A percentile compares a stretch with the other conserved stretches of the same genome.
These are phyloP conservation scores for maize (Zea mays) DNA, from an alignment of 176 grass and related monocot genomes.

Conservation along the genomic window DNA sequence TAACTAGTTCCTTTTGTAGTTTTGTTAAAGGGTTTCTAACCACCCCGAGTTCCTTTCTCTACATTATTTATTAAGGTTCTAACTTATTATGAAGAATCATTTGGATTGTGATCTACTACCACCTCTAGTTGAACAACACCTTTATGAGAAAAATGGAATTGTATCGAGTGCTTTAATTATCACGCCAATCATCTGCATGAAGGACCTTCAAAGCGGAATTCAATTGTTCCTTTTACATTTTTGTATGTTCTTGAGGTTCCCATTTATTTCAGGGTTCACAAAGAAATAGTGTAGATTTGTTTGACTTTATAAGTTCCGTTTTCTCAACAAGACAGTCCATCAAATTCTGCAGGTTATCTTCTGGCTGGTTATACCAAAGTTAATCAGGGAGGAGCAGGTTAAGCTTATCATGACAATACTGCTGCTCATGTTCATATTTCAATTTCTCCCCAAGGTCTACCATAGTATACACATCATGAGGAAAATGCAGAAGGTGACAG, in stretches of 20 bases:
- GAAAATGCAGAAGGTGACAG: conserved; percentile 97
- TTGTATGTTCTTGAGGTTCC: background rate
- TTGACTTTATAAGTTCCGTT: background rate
- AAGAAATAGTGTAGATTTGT: background rate
- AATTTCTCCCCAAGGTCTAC: conserved; percentile 92
- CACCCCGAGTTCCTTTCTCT: conserved; percentile 7
- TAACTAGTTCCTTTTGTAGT: background rate
- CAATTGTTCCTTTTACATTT: background rate
- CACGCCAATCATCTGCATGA: too few relatives aligned
- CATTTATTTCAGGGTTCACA: background rate
- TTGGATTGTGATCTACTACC: too few relatives aligned
- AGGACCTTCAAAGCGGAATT: too few relatives aligned
- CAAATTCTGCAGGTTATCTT: conserved; percentile 74
- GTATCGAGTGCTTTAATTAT: too few relatives aligned
- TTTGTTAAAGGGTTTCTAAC: background rate
- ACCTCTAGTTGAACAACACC: too few relatives aligned
- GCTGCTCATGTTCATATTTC: conserved; percentile 75
- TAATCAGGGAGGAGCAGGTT: conserved; percentile 72
- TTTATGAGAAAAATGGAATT: too few relatives aligned
- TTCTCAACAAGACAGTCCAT: conserved; percentile 1
- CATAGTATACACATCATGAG: conserved; percentile 92
- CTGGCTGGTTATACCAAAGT: conserved; percentile 76
- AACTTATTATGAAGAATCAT: too few relatives aligned
- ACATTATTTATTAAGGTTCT: too few relatives aligned
- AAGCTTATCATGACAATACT: conserved; percentile 77